Evolutionary conservation across 2,329 filamentous ascomycete genomes (phyloP).

Genomic region (Nakataea oryzae): DNA sequence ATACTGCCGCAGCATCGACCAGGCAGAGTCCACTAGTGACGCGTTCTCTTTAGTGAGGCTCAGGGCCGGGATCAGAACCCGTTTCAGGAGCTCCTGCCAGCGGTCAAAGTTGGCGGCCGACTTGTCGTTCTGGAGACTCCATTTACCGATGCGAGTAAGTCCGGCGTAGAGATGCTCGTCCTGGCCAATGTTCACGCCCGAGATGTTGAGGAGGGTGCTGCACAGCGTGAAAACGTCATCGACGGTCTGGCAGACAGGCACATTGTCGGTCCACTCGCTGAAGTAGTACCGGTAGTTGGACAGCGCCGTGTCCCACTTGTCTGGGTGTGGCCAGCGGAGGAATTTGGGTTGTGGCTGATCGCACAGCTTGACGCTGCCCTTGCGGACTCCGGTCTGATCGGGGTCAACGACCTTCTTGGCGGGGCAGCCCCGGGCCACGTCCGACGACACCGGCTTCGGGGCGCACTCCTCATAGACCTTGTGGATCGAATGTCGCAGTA

Average conservation of each 20-base stretch:
- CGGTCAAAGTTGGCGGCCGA: constrained; percentile 62
- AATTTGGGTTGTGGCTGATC: constrained; percentile 53
- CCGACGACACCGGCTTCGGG: constrained; percentile 17
- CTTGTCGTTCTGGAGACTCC: constrained; percentile 59
- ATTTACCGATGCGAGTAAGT: constrained; percentile 72
- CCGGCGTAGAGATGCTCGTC: constrained; percentile 72
- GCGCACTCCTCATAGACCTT: constrained; percentile 51
- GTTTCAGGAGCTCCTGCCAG: constrained; percentile 77
- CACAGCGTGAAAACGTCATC: constrained; percentile 88
- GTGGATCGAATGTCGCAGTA: constrained; percentile 71
- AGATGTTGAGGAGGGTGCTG: constrained; percentile 71
- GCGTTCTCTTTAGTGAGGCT: constrained; percentile 81
- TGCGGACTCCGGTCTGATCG: constrained; percentile 59
- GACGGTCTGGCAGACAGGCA: constrained; percentile 81
- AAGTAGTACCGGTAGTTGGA: constrained; percentile 86
- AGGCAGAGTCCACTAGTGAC: constrained; percentile 76
- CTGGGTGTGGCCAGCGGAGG: constrained; percentile 75
- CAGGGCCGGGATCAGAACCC: constrained; percentile 77
- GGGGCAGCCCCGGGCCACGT: constrained; percentile 21
- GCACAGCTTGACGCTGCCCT: constrained; percentile 55
- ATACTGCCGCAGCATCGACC: constrained; percentile 70
- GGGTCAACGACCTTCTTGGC: constrained; percentile 33
- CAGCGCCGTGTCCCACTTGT: constrained; percentile 47
- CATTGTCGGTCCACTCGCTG: constrained; percentile 91
- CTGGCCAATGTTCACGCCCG: constrained; percentile 81